Base-by-base conservation (phyloP, 1,284 basidiomycete species). In the Cutaneotrichosporon daszewskae region DNA sequence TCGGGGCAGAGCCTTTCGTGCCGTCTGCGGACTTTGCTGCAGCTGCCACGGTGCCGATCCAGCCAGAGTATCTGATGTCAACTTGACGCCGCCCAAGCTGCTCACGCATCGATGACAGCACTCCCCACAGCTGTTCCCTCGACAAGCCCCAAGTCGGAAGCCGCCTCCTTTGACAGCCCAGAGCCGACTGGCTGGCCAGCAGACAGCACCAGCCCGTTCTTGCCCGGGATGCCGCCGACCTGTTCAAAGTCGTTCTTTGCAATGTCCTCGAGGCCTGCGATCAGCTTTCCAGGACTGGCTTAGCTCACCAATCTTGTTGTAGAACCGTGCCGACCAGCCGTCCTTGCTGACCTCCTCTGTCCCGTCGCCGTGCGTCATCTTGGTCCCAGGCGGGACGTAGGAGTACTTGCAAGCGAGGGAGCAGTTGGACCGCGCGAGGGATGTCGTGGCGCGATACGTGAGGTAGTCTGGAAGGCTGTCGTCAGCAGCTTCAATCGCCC, bases 341-440 rank as follows among this genome's bases (percentile, higher is more conserved):
- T 64, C 59, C 37, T 69, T 60, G 27, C 71, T 72, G 47, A 68
- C 58, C 36, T 71, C 65, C 45, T 64, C 56, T 25, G 55, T 46
- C 3, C 58, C 62, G 22, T 58, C 62, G 14, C 53, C 58, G 46
- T 69, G 62, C 13, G 41, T 49, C 64, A 72, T 66, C n/a, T 51
- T 60, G 8, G 67, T 65, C 22, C 67, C 75, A 8, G 81, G 79
- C 3, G 90, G 90, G n/a, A 98, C 83, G 68, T 85, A 98, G 2
- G 87, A 89, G 72, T 87, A 97, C 74, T 98, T 98, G 78, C 94
- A 98, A 0, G 89, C 89, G 32, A 97, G 75, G 2, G 91, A 96
- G 72, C 94, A 97, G 67, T 81, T 84, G 4, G 89, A 95, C 24
- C 94, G 83, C 6, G 85, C 84, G 53, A 76, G 75, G 49, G 81